These are phyloP conservation scores for Stagonosporopsis tanaceti DNA, from an alignment of 2,329 filamentous ascomycete genomes.

Conservation along the genomic window DNA sequence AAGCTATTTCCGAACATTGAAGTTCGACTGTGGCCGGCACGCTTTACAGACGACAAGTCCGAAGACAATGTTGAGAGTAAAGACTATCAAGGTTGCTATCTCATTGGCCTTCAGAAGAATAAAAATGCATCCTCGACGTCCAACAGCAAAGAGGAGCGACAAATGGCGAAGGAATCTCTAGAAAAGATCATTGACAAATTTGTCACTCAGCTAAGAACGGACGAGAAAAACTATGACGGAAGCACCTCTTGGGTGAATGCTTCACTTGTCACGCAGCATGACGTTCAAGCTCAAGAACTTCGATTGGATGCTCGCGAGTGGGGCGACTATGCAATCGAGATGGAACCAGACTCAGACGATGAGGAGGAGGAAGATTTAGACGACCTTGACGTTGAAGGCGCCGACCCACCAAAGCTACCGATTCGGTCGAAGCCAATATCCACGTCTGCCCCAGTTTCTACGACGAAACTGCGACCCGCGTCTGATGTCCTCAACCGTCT, in stretches of 20 bases:
- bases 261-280: constrained; percentile 41
- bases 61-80: constrained; percentile 23
- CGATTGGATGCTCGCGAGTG: constrained; percentile 60
- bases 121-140: not conserved
- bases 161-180: constrained; percentile 55
- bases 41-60: constrained; percentile 55
- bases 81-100: constrained; percentile 68
- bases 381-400: constrained; percentile 28
- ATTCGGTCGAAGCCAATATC: constrained; percentile 26
- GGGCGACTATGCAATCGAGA: constrained; percentile 57
- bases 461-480: constrained; percentile 45
- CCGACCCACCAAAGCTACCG: constrained; percentile 24
- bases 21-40: constrained; percentile 69
- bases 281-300: constrained; percentile 48
- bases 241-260: constrained; percentile 47
- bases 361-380: constrained; percentile 41
- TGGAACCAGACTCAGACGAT: constrained; percentile 51
- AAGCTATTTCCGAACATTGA: constrained; percentile 61
- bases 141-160: constrained; percentile 49
- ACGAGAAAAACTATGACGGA: constrained; percentile 49
- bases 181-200: constrained; percentile 46
- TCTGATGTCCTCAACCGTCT: constrained; percentile 59
- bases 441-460: constrained; percentile 31
- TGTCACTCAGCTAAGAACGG: constrained; percentile 42
- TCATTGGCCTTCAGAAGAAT: constrained; percentile 62